Evolutionary conservation across 2,329 filamentous ascomycete genomes (phyloP), one percentile per base, ranked within the genome.

Genomic region (Nemania sp.): DNA sequence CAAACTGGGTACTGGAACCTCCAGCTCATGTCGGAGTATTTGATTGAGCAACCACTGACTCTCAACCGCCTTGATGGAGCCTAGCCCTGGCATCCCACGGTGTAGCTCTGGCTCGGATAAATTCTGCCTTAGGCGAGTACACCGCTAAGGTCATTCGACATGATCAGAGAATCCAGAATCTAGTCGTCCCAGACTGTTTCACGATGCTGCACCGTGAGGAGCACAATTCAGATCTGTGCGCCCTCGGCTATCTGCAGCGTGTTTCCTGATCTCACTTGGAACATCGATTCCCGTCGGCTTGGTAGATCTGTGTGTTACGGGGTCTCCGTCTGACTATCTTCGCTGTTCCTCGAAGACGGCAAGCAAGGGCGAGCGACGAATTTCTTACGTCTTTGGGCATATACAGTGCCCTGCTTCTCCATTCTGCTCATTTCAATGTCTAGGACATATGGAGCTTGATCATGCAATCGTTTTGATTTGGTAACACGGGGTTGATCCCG

Each of bases 221-320:
- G 65, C 64, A 73, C 68, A 65, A 68, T 35, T 53, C 53, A 69
- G 71, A 73, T 73, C 71, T 73, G 71, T 72, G 66, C 59, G 32
- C 71, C 71, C 59, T 71, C 71, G 71, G 71, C 65, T 73, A 71
- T 72, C 71, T 71, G 69, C 70, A 72, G 69, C 72, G 64, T 61
- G 64, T 58, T 59, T 66, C 69, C 65, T 72, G 69, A 70, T 70
- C 68, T 69, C 66, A 63, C 66, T 64, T 69, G 58, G 67, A 66
- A 67, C 65, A 68, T 66, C 60, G 67, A 50, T 66, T 71, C 64
- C 69, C 70, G 66, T 68, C 54, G 62, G 63, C 64, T 67, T 71
- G 69, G 69, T 60, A 68, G 66, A 63, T 67, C 62, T 65, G 58
- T 13, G 67, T 71, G 55, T 55, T 52, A 71, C 68, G 63, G 60